These are phyloP conservation scores for Barnettozyma populi DNA, from an alignment of 805 yeast species.

Conservation along the genomic window DNA sequence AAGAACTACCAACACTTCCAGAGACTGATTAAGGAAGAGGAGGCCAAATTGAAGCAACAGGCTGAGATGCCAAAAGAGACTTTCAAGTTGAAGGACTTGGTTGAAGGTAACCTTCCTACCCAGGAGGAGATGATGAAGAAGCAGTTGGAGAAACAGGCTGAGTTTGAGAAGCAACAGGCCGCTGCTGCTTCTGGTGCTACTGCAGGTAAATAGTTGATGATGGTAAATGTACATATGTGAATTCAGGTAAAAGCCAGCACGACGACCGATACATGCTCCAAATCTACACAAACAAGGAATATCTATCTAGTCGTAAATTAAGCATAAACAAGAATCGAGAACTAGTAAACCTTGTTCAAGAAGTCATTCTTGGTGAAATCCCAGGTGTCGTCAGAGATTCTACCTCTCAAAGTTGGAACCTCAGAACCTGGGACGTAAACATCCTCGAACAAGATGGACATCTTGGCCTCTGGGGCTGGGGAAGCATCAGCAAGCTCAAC, in stretches of 20 bases:
- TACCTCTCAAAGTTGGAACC: constrained; percentile 89
- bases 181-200: constrained; percentile 5
- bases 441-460: constrained; percentile 93
- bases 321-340: neutral
- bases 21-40: constrained; percentile 81
- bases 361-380: constrained; percentile 51
- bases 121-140: constrained; percentile 56
- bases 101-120: constrained; percentile 76
- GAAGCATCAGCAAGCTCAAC: constrained; percentile 89
- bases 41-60: constrained; percentile 51
- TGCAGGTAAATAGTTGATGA: constrained; percentile 2
- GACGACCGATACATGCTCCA: neutral
- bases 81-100: constrained; percentile 76
- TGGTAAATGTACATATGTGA: neutral
- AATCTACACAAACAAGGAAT: neutral
- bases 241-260: neutral
- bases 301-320: constrained; percentile 1
- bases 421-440: constrained; percentile 94
- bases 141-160: constrained; percentile 38
- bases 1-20: constrained; percentile 79
- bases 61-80: constrained; percentile 79
- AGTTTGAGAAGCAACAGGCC: constrained; percentile 24
- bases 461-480: constrained; percentile 92
- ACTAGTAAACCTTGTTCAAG: constrained; percentile 28
- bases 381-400: constrained; percentile 95